These are phyloP conservation scores for Colletotrichum falcatum DNA, from an alignment of 2,329 filamentous ascomycete species.

Conservation along the genomic window DNA sequence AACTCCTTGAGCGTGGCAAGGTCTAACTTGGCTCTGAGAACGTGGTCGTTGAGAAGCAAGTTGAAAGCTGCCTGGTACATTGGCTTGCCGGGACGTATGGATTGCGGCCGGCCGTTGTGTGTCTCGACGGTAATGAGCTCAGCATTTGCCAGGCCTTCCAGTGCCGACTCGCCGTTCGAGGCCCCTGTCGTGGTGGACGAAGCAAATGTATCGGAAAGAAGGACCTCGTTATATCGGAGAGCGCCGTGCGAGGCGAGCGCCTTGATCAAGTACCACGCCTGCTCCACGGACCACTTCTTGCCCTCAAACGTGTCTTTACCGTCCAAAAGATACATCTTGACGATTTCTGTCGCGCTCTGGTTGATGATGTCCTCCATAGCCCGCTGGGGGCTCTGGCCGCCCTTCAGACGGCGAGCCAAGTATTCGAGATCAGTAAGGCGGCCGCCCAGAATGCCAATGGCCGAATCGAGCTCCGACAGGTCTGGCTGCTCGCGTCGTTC, in stretches of 20 bases:
- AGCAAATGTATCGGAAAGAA: conserved; percentile 82
- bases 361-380: conserved; percentile 91
- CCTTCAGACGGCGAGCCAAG: conserved; percentile 88
- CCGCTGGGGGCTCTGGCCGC: conserved; percentile 83
- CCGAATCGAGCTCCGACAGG: conserved; percentile 80
- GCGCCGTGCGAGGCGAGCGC: conserved; percentile 75
- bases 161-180: conserved; percentile 76
- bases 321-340: conserved; percentile 90
- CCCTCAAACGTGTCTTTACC: conserved; percentile 59
- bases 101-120: conserved; percentile 80
- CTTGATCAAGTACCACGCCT: conserved; percentile 92
- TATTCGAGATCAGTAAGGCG: conserved; percentile 97
- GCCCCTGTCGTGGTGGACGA: conserved; percentile 61
- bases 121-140: conserved; percentile 86
- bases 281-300: conserved; percentile 81
- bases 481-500: conserved; percentile 54
- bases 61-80: conserved; percentile 89
- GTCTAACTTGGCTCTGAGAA: conserved; percentile 79
- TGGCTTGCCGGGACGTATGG: conserved; percentile 84
- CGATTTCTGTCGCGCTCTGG: conserved; percentile 88
- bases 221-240: conserved; percentile 86
- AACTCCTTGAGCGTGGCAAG: conserved; percentile 76
- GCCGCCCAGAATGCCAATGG: conserved; percentile 86
- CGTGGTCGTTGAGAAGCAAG: conserved; percentile 76
- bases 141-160: conserved; percentile 84